Base-by-base conservation (phyloP, 345 rosid genomes). In the Pistacia integerrima region DNA sequence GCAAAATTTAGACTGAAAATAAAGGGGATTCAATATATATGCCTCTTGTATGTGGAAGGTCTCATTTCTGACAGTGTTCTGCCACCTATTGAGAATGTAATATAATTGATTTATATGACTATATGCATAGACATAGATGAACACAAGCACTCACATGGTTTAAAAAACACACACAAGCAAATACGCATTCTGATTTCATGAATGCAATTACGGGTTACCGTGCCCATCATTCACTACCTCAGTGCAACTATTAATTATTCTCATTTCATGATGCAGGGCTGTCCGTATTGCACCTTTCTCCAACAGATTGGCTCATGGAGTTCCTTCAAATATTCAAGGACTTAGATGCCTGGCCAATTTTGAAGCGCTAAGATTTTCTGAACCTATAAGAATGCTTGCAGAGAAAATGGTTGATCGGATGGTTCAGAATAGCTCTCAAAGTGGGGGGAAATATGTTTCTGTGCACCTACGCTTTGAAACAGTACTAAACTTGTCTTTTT, bases 231-330 rank as follows among this genome's bases (percentile, higher is more conserved):
- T 16, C 18, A 2, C 17, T 18, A 16, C 17, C 57, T 54, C n/a
- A 54, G 6, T 54, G 57, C 5, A 54, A 52, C 33, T 28, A 52
- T 16, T 51, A 49, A 14, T 12, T 38, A 48, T 46, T 11, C 35
- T 63, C 22, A 36, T 85, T 80, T 75, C 54, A 74, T 78, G 66
- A 57, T 80, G 75, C 90, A 96, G 99, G 84, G 97, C 97, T 76
- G 99, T 93, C 46, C 93, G 99, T 20, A 92, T 96, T 84, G 98
- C 98, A 20, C 99, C 99, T 54, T 96, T 96, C 83, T 93, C 97
- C 77, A 96, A 93, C 77, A 93, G 98, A 84, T 82, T 96, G 85
- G 97, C 99, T 76, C 90, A 88, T 79, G 94, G 89, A 73, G 97
- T 88, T 81, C 92, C 98, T 58, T 83, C 97, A 65, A 52, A 83